phyloP scores from a whole-genome alignment of 208 protist genomes.

The Trypanosoma scelopori region DNA sequence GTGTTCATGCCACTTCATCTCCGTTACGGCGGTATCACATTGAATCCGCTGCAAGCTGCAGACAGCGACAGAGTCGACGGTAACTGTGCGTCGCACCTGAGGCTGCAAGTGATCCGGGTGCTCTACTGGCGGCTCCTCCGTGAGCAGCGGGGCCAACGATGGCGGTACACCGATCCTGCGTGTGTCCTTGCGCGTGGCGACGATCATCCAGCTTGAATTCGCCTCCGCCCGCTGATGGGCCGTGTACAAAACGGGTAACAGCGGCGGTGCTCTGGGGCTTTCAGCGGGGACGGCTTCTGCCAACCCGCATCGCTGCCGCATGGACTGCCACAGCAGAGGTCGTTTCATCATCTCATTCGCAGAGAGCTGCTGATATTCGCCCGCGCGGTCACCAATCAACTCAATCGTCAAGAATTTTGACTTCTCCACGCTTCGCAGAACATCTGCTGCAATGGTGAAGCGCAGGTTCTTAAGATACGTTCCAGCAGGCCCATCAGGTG shows the following conservation, averaged over 20 bases:
- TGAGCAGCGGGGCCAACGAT: constrained; percentile 62
- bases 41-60: constrained; percentile 22
- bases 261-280: constrained; percentile 13
- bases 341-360: constrained; percentile 49
- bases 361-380: constrained; percentile 56
- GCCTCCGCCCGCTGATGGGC: constrained; percentile 52
- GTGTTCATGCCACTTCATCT: constrained; percentile 69
- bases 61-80: constrained; percentile 16
- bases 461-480: constrained; percentile 40
- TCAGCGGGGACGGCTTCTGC: constrained; percentile 4
- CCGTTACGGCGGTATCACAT: constrained; percentile 40
- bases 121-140: constrained; percentile 63
- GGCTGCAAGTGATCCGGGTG: constrained; percentile 50
- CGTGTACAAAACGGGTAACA: constrained; percentile 58
- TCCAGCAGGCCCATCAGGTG: constrained; percentile 32
- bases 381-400: constrained; percentile 75
- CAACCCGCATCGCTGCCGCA: not conserved
- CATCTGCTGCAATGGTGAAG: constrained; percentile 43
- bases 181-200: constrained; percentile 51
- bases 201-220: constrained; percentile 47
- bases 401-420: constrained; percentile 68
- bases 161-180: constrained; percentile 48
- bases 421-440: constrained; percentile 52
- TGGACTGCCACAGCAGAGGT: constrained; percentile 1
- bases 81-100: constrained; percentile 14